A percentile compares a stretch with the other conserved stretches of the same genome.
Conservation (phyloP, 163 green algal genomes). For the Chlamydomonas reinhardtii region DNA sequence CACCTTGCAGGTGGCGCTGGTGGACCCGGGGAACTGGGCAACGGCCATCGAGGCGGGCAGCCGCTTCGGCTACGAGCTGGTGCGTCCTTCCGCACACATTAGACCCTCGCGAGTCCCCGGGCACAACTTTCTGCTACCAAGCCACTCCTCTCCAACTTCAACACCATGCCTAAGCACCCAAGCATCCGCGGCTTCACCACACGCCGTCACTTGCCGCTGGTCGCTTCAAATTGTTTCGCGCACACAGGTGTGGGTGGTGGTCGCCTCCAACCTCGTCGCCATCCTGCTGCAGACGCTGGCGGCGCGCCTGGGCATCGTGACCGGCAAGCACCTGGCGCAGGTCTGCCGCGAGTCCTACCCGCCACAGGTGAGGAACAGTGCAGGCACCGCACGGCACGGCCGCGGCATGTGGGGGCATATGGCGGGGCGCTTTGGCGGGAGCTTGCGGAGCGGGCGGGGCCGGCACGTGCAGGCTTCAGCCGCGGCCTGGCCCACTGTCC, state of each 20-base stretch:
- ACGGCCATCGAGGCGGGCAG: slow-evolving; percentile 79
- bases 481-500: no score
- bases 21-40: slow-evolving; percentile 86
- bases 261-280: slow-evolving; percentile 79
- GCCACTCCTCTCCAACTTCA: no score
- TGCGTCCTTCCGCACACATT: slow-evolving; percentile 28
- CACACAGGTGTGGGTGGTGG: slow-evolving; percentile 82
- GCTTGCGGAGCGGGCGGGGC: no score
- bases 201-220: no score
- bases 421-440: no score
- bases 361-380: slow-evolving; percentile 25
- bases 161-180: no score
- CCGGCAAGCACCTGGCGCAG: slow-evolving; percentile 77
- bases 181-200: no score
- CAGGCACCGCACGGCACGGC: no score
- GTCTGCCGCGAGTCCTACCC: slow-evolving; percentile 75
- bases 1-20: slow-evolving; percentile 67
- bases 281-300: slow-evolving; percentile 81
- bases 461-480: no score
- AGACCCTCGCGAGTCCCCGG: neutral
- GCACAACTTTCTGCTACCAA: no score
- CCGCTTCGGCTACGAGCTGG: slow-evolving; percentile 64
- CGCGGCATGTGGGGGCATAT: no score
- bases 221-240: no score
- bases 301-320: slow-evolving; percentile 76